A percentile compares a stretch with the other conserved stretches of the same genome.
Conservation (phyloP, 2,329 filamentous ascomycete genomes). For the Sarocladium kiliense region DNA sequence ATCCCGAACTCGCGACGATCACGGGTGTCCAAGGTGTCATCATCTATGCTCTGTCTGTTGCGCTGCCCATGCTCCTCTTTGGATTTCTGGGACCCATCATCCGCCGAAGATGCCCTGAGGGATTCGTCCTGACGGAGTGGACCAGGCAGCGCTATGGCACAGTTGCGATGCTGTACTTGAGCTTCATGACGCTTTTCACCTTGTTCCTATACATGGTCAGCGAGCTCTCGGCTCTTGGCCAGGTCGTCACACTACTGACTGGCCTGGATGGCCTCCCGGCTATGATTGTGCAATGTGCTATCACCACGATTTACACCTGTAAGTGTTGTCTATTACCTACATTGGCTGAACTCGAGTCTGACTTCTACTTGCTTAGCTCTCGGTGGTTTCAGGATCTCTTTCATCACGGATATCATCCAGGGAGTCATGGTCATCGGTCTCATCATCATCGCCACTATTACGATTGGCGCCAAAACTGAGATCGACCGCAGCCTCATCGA, state of each 20-base stretch:
- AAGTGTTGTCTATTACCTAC: constrained; percentile 17
- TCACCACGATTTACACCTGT: constrained; percentile 84
- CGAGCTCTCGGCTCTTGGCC: constrained; percentile 75
- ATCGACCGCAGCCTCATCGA: constrained; percentile 66
- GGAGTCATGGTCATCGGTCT: constrained; percentile 72
- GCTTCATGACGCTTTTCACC: constrained; percentile 72
- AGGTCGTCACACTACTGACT: constrained; percentile 70
- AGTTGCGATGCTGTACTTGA: constrained; percentile 66
- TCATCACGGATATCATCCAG: constrained; percentile 78
- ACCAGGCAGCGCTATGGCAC: constrained; percentile 72
- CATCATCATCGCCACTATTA: constrained; percentile 70
- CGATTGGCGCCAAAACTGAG: constrained; percentile 70
- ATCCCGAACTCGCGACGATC: constrained; percentile 75
- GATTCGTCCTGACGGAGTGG: constrained; percentile 83
- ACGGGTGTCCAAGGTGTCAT: constrained; percentile 74
- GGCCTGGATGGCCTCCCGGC: constrained; percentile 69
- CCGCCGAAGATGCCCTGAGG: constrained; percentile 72
- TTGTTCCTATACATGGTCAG: constrained; percentile 85
- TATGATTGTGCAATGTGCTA: constrained; percentile 69
- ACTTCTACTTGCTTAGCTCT: constrained; percentile 46
- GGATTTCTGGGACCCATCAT: constrained; percentile 72
- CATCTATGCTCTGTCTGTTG: constrained; percentile 68
- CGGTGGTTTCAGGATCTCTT: constrained; percentile 79
- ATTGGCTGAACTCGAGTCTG: background rate
- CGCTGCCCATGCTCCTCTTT: constrained; percentile 70